phyloP scores from a whole-genome alignment of 176 grass and related monocot genomes.

The Urochloa ruziziensis region DNA sequence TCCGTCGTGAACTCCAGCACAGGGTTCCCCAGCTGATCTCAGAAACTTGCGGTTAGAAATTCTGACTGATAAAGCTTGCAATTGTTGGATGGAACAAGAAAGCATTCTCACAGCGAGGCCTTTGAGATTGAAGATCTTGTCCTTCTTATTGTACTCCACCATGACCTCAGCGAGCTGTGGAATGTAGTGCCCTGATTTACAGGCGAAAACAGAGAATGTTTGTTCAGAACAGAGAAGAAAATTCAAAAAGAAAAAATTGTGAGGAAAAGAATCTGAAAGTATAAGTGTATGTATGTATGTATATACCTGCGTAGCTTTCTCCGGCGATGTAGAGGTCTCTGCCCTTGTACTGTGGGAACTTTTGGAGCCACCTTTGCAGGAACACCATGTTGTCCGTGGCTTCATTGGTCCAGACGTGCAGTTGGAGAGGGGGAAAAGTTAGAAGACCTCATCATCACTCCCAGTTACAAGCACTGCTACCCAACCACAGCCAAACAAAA shows the following conservation, averaged over 20 bases:
- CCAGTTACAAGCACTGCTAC: not conserved
- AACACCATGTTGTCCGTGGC: constrained; percentile 90
- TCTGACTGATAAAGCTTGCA: not conserved
- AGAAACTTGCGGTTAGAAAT: not conserved
- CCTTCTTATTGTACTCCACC: constrained; percentile 78
- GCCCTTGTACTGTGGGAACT: constrained; percentile 84
- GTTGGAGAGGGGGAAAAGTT: constrained; percentile 22
- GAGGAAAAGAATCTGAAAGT: not conserved
- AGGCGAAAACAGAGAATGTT: not conserved
- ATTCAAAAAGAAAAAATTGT: not conserved
- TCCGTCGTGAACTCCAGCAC: constrained; percentile 91
- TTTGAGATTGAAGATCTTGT: constrained; percentile 82
- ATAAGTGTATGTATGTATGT: too few species aligned
- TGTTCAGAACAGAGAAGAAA: not conserved
- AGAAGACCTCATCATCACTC: constrained; percentile 33
- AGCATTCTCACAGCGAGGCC: constrained; percentile 84
- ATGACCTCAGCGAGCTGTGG: constrained; percentile 89
- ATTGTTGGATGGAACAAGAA: too few species aligned
- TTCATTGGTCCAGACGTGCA: constrained; percentile 44
- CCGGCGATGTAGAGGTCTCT: constrained; percentile 88
- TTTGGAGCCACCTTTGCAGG: constrained; percentile 85
- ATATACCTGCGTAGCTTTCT: constrained; percentile 90
- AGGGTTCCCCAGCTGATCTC: constrained; percentile 73
- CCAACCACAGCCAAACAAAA: not conserved
- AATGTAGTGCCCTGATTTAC: constrained; percentile 80